phyloP scores from a whole-genome alignment of 1,284 basidiomycete genomes.

The Heimioporus retisporus region DNA sequence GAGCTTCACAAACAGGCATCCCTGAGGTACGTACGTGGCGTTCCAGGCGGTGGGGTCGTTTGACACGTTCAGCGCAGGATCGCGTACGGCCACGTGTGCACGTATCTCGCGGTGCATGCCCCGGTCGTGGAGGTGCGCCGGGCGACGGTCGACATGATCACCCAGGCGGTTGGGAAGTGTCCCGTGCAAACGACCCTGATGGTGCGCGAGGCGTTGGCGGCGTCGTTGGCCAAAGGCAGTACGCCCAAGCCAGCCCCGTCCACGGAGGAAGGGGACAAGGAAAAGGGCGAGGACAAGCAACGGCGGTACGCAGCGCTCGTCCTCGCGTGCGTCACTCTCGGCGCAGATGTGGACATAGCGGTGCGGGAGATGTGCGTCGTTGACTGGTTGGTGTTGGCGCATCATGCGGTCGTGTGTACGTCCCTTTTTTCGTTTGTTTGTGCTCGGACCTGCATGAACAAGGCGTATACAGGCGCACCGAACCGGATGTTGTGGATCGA shows the following conservation, averaged over 20 bases:
- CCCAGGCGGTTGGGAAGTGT: conserved; percentile 40
- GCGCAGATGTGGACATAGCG: conserved; percentile 41
- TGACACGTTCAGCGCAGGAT: conserved; percentile 47
- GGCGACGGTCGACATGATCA: conserved; percentile 56
- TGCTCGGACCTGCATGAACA: not conserved
- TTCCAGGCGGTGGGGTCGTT: no score
- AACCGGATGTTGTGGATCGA: conserved; percentile 87
- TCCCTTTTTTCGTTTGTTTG: conserved; percentile 12
- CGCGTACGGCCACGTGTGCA: conserved; percentile 71
- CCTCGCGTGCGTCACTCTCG: conserved; percentile 57
- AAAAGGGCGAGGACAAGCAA: conserved; percentile 54
- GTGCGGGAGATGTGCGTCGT: conserved; percentile 59
- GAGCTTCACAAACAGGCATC: conserved; percentile 68
- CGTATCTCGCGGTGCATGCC: conserved; percentile 76
- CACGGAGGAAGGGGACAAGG: conserved; percentile 45
- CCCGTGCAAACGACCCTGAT: conserved; percentile 64
- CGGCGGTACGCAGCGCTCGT: conserved; percentile 61
- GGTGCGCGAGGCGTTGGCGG: conserved; percentile 65
- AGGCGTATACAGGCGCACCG: conserved; percentile 52
- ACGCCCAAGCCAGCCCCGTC: conserved; percentile 20
- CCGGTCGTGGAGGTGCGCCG: conserved; percentile 64
- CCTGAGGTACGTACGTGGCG: conserved; percentile 58
- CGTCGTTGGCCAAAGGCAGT: conserved; percentile 47
- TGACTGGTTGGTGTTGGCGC: conserved; percentile 74
- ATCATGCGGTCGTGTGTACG: conserved; percentile 79